Evolutionary conservation across 108 stramenopile species (phyloP).

Genomic region (Discostella pseudostelligera): DNA sequence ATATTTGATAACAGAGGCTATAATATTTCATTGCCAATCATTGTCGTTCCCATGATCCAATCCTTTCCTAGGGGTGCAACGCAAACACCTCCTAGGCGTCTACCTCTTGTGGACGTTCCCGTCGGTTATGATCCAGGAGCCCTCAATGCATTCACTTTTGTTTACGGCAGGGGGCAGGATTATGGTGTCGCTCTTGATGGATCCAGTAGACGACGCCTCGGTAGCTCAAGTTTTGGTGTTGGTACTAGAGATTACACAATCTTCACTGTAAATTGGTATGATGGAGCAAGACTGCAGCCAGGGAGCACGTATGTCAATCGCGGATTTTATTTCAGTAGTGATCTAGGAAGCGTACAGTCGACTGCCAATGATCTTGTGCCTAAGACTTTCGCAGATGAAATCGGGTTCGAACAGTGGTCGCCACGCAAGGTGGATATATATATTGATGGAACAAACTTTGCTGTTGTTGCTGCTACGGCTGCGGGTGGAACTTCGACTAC

Average conservation of each 20-base stretch:
- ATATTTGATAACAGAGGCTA: conserved; percentile 3
- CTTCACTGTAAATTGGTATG: conserved; percentile 17
- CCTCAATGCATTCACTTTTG: conserved; percentile 15
- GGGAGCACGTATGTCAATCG: conserved; percentile 31
- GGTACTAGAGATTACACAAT: conserved; percentile 22
- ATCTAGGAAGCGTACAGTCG: conserved; percentile 6
- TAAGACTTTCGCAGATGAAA: conserved; percentile 9
- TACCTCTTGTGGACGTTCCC: not conserved
- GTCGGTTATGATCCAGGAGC: conserved; percentile 10
- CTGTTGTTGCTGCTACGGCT: conserved; percentile 14
- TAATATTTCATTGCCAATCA: not conserved
- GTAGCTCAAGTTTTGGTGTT: conserved; percentile 17
- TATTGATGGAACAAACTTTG: conserved; percentile 14
- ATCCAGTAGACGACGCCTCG: not conserved
- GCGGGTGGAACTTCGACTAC: conserved; percentile 13
- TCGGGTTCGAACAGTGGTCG: conserved; percentile 8
- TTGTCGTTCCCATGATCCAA: not conserved
- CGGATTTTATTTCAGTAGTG: conserved; percentile 15
- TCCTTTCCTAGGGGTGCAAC: not conserved
- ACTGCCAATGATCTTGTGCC: conserved; percentile 4
- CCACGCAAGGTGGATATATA: conserved; percentile 28
- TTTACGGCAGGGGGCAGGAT: conserved; percentile 23
- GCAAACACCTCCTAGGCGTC: not conserved
- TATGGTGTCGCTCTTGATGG: not conserved
- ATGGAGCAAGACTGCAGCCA: conserved; percentile 7